Conservation (phyloP, 2,329 filamentous ascomycete genomes). For the Aspergillus ustus region DNA sequence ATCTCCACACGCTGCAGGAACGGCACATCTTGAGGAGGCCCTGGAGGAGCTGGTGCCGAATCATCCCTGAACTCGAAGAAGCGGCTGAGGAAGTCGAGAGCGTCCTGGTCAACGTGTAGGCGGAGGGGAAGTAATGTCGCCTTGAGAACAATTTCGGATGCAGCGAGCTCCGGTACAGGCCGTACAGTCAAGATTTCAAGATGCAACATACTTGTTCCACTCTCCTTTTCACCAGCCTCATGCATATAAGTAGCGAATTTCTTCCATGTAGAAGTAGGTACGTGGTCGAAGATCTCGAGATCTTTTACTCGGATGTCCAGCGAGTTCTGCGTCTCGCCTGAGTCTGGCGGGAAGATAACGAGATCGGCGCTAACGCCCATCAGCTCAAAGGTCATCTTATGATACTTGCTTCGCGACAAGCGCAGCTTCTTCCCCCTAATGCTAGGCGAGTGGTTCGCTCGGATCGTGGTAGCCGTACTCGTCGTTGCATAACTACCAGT, state of each 20-base stretch:
- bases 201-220: constrained; percentile 86
- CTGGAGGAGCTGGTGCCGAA: constrained; percentile 49
- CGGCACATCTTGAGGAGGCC: constrained; percentile 71
- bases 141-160: constrained; percentile 85
- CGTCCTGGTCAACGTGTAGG: constrained; percentile 95
- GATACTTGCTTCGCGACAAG: constrained; percentile 81
- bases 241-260: constrained; percentile 96
- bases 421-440: constrained; percentile 65
- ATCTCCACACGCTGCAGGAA: constrained; percentile 92
- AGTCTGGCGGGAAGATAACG: constrained; percentile 74
- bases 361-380: constrained; percentile 83
- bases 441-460: constrained; percentile 38
- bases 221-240: constrained; percentile 83
- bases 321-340: constrained; percentile 83
- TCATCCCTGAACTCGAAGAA: constrained; percentile 99
- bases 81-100: constrained; percentile 91
- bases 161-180: constrained; percentile 80
- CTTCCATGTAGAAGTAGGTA: constrained; percentile 95
- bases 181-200: constrained; percentile 86
- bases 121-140: constrained; percentile 80
- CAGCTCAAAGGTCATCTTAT: constrained; percentile 95
- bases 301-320: constrained; percentile 81
- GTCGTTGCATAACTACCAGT: constrained; percentile 87
- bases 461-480: constrained; percentile 55
- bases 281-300: constrained; percentile 89